Evolutionary conservation across 108 stramenopile species (phyloP).

Genomic region (Cyclostephanos tholiformis): DNA sequence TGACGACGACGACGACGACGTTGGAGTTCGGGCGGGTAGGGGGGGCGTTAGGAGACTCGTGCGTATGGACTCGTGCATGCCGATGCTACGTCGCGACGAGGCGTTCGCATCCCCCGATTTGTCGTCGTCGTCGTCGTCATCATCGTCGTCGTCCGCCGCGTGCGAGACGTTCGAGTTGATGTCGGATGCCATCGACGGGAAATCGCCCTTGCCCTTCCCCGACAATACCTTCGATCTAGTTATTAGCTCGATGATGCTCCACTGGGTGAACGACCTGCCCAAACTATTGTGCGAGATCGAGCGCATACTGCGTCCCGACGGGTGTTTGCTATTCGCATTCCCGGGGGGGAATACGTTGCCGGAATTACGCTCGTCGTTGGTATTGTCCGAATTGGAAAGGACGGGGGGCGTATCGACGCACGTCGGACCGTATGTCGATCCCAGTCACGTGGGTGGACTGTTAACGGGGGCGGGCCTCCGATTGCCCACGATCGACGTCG

Average conservation of each 20-base stretch:
- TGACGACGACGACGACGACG: conserved; percentile 62
- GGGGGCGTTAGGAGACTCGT: conserved; percentile 85
- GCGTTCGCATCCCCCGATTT: not conserved
- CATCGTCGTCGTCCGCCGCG: conserved; percentile 28
- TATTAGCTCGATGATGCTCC: conserved; percentile 82
- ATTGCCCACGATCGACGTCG: conserved; percentile 95
- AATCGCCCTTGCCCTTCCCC: conserved; percentile 71
- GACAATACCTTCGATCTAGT: conserved; percentile 95
- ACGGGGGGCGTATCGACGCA: conserved; percentile 93
- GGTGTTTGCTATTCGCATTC: conserved; percentile 95
- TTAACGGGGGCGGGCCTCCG: conserved; percentile 89
- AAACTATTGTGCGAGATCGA: conserved; percentile 70
- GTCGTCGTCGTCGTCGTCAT: not conserved
- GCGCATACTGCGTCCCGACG: conserved; percentile 94
- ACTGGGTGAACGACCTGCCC: conserved; percentile 97
- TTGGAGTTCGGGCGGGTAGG: conserved; percentile 63
- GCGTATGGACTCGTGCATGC: conserved; percentile 71
- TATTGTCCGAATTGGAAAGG: conserved; percentile 89
- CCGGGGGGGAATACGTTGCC: conserved; percentile 93
- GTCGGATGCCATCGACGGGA: conserved; percentile 27
- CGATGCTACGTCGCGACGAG: conserved; percentile 69
- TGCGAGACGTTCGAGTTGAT: conserved; percentile 73
- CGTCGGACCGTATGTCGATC: conserved; percentile 91
- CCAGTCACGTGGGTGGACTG: conserved; percentile 89
- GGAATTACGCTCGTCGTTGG: conserved; percentile 87